Conservation (phyloP, 2,329 filamentous ascomycete species). For the Trichophyton mentagrophytes region DNA sequence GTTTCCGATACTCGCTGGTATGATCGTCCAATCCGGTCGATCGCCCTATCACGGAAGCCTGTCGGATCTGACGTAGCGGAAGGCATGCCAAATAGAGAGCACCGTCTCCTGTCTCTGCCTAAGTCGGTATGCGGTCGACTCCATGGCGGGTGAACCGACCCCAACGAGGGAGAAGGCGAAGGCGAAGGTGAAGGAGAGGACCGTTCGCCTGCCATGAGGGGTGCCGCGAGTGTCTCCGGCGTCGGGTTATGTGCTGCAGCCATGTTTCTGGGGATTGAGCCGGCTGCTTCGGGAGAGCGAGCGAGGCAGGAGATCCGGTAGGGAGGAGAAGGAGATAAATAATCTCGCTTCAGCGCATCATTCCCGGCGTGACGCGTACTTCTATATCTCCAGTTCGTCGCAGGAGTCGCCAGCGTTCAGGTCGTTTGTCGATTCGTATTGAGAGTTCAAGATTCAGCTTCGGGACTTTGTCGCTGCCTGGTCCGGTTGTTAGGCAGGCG, state of each 20-base stretch:
- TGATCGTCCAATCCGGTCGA: slow-evolving; percentile 26
- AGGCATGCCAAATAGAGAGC: slow-evolving; percentile 25
- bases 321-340: background rate
- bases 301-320: background rate
- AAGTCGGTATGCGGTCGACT: slow-evolving; percentile 32
- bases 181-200: slow-evolving; percentile 26
- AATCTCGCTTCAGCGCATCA: slow-evolving; percentile 1
- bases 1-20: slow-evolving; percentile 23
- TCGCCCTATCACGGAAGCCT: slow-evolving; percentile 26
- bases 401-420: background rate
- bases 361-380: background rate
- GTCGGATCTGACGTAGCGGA: slow-evolving; percentile 15
- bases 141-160: slow-evolving; percentile 39
- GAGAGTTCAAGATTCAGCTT: background rate
- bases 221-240: slow-evolving; percentile 39
- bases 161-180: slow-evolving; percentile 35
- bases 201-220: background rate
- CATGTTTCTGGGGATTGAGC: slow-evolving; percentile 19
- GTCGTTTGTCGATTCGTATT: background rate
- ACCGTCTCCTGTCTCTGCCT: slow-evolving; percentile 20
- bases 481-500: background rate
- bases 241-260: slow-evolving; percentile 40
- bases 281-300: background rate
- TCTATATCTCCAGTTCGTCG: background rate
- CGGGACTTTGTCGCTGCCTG: background rate